Evolutionary conservation across 495 filamentous ascomycete species (phyloP).

Genomic region (Hyphodiscus hymeniophilus): DNA sequence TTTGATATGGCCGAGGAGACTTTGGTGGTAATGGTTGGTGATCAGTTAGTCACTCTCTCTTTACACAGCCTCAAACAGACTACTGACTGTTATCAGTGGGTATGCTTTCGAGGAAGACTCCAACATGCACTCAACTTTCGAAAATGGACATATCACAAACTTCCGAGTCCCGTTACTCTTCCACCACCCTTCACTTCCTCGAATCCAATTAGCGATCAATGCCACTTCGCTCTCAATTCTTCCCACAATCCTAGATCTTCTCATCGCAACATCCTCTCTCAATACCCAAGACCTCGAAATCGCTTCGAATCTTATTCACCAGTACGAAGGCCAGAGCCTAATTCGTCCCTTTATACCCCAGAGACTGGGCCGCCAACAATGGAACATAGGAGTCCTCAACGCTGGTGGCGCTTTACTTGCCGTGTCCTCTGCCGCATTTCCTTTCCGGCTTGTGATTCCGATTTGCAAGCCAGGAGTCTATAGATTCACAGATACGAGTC

Average conservation of each 20-base stretch:
- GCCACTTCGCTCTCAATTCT: constrained; percentile 39
- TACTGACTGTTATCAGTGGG: constrained; percentile 12
- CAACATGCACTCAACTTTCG: constrained; percentile 37
- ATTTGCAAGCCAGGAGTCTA: constrained; percentile 32
- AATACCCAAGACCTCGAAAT: constrained; percentile 26
- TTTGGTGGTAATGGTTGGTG: constrained; percentile 40
- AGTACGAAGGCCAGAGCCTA: constrained; percentile 41
- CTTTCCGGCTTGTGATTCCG: constrained; percentile 34
- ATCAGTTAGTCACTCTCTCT: constrained; percentile 20
- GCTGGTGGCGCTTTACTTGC: constrained; percentile 35
- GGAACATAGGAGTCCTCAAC: constrained; percentile 40
- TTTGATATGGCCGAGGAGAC: constrained; percentile 42
- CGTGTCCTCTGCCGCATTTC: constrained; percentile 30
- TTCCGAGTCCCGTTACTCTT: constrained; percentile 44
- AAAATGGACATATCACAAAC: constrained; percentile 41
- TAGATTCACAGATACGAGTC: constrained; percentile 28
- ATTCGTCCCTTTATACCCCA: constrained; percentile 31
- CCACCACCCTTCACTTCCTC: constrained; percentile 37
- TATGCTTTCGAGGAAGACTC: constrained; percentile 37
- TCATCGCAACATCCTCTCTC: constrained; percentile 37
- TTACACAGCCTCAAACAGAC: no score
- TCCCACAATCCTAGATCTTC: constrained; percentile 41
- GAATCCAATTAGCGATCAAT: constrained; percentile 33
- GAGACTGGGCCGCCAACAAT: constrained; percentile 30
- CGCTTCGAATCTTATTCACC: constrained; percentile 30